Base-by-base conservation (phyloP, 108 stramenopile genomes). In the Seminavis robusta region DNA sequence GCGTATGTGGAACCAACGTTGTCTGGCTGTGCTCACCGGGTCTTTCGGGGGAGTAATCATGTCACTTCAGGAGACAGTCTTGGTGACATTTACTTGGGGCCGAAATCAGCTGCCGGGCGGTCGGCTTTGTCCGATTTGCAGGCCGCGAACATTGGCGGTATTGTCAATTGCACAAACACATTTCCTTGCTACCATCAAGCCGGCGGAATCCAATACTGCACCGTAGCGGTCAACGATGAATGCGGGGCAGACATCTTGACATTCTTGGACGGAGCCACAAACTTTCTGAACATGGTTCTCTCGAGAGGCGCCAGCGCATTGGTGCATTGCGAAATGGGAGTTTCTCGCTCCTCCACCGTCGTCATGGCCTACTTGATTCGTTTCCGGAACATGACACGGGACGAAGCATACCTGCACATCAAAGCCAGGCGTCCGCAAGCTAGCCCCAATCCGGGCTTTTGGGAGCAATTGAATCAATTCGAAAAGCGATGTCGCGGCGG, bases 301-400 rank as follows among this genome's bases (percentile, higher is more conserved):
- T 6, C 13, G 26, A 20, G 6, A 11, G 33, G 37, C 3, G 63
- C 69, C n/a, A n/a, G n/a, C 4, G 69, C 63, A 10, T 42, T 71
- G 6, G 63, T 71, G 11, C 70, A 71, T 60, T 71, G 70, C 39
- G 56, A 65, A 52, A 55, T 63, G 57, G 70, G 70, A 7, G 31
- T 59, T 1, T 64, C 62, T 27, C 20, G 70, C 33, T 64, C 62
- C 4, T 63, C 70, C 4, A 63, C 70, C 13, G 50, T 71, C 13
- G 70, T 52, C 13, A 71, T 71, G 29, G 70, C 63, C 1, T 71
- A 71, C 43, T 32, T 71, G 25, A 71, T 71, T 48, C 55, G 37
- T 44, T 63, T 49, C 31, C 45, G 48, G 11, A 25, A 13, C 8
- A 39, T 71, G 23, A 36, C 70, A 16, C 32, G 54, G 38, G 46